These are phyloP conservation scores for Ceratobasidium theobromae DNA, from an alignment of 1,284 basidiomycete species.

Conservation along the genomic window DNA sequence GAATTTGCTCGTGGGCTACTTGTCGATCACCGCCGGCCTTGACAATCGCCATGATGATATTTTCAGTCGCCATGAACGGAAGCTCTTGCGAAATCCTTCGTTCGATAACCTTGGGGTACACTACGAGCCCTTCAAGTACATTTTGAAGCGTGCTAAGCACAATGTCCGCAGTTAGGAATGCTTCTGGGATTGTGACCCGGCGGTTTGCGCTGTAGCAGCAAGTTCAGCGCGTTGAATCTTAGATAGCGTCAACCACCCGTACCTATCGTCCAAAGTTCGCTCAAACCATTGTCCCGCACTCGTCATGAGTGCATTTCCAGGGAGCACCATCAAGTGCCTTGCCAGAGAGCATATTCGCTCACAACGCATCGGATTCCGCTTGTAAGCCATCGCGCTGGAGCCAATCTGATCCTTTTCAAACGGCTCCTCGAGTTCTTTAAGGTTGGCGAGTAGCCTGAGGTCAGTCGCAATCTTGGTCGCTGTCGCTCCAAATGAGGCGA, in stretches of 20 bases:
- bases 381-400: constrained; percentile 99
- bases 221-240: constrained; percentile 1
- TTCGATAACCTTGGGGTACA: constrained; percentile 94
- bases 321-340: constrained; percentile 88
- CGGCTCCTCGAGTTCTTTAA: constrained; percentile 99
- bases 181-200: constrained; percentile 93
- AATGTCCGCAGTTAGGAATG: constrained; percentile 96
- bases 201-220: constrained; percentile 77
- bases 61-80: constrained; percentile 99
- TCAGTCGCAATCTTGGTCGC: constrained; percentile 99
- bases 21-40: constrained; percentile 93
- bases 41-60: constrained; percentile 99
- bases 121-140: constrained; percentile 94
- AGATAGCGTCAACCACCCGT: constrained; percentile 31
- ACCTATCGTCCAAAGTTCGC: constrained; percentile 92
- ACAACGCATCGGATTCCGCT: constrained; percentile 98
- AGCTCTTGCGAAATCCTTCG: constrained; percentile 92
- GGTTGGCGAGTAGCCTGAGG: constrained; percentile 85
- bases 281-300: constrained; percentile 95
- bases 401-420: constrained; percentile 99
- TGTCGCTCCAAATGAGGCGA: constrained; percentile 91
- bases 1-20: constrained; percentile 94
- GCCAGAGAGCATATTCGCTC: constrained; percentile 96
- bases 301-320: constrained; percentile 93
- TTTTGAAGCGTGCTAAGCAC: constrained; percentile 95